Conservation (phyloP, 202 grass and related monocot genomes). For the Carex sylvatica region DNA sequence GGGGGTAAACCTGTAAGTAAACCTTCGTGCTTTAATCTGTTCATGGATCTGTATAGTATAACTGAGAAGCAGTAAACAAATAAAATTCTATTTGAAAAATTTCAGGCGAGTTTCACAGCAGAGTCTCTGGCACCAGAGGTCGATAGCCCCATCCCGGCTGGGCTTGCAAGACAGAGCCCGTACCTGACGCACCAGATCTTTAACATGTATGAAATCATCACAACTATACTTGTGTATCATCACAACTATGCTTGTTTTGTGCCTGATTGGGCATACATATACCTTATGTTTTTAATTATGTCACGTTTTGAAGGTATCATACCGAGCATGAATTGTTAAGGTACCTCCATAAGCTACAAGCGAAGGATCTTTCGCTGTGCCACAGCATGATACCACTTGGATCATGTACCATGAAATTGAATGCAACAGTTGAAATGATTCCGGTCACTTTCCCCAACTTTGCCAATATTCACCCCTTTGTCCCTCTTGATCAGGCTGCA, state of each 20-base stretch:
- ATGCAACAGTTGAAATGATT: constrained; percentile 97
- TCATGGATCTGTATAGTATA: constrained; percentile 8
- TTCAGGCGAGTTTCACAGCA: constrained; percentile 79
- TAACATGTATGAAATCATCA: constrained; percentile 53
- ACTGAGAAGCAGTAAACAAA: constrained; percentile 15
- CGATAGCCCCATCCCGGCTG: constrained; percentile 55
- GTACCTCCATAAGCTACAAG: constrained; percentile 90
- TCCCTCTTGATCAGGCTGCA: constrained; percentile 65
- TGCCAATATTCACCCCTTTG: constrained; percentile 87
- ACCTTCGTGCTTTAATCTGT: not conserved
- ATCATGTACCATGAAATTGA: constrained; percentile 99
- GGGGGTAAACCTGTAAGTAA: constrained; percentile 82
- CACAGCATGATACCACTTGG: constrained; percentile 99
- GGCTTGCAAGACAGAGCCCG: constrained; percentile 66
- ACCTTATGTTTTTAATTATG: constrained; percentile 6
- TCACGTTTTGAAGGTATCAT: constrained; percentile 67
- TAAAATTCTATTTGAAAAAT: constrained; percentile 24
- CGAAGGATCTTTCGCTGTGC: constrained; percentile 89
- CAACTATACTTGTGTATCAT: not conserved
- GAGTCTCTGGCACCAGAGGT: constrained; percentile 83
- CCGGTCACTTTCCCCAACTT: constrained; percentile 93
- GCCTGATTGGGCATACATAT: not conserved
- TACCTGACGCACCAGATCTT: constrained; percentile 90
- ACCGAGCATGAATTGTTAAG: constrained; percentile 97
- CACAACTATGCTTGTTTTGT: not conserved